Percentiles rank a stretch among this genome's conserved stretches.
phyloP scores from a whole-genome alignment of 345 rosid species.

The Sisymbrium irio region DNA sequence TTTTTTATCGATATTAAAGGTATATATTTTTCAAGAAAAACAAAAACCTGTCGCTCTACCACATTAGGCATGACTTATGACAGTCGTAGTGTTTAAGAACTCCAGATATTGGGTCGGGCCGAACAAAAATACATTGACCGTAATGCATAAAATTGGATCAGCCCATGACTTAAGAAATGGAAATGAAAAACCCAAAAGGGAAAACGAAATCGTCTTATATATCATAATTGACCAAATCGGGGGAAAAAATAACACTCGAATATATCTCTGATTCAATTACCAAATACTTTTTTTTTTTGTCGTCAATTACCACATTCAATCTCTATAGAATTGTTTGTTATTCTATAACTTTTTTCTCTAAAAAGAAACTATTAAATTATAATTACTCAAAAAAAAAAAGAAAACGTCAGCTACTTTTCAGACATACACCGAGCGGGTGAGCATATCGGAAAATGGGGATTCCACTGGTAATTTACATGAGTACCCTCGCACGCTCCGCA shows the following conservation, averaged over 20 bases:
- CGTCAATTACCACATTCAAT: background rate
- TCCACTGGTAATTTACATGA: background rate
- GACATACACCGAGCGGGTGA: slow-evolving; percentile 17
- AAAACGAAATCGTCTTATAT: background rate
- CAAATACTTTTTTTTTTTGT: no score
- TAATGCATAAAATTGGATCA: background rate
- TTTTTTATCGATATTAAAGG: background rate
- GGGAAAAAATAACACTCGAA: background rate
- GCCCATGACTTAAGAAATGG: background rate
- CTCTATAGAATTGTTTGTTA: background rate
- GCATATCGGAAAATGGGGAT: background rate
- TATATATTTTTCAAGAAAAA: background rate
- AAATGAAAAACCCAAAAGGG: background rate
- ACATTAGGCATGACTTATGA: background rate
- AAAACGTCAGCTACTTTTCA: background rate
- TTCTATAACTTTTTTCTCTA: no score
- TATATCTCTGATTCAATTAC: background rate
- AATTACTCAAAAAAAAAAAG: background rate
- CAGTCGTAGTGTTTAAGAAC: background rate
- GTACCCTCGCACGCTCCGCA: background rate
- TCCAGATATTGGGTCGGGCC: background rate
- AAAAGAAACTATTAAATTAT: background rate
- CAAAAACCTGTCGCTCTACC: background rate
- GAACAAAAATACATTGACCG: background rate
- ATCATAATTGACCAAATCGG: no score